Evolutionary conservation across 1,139 yeast genomes (phyloP).

Genomic region (Pichia sp.): DNA sequence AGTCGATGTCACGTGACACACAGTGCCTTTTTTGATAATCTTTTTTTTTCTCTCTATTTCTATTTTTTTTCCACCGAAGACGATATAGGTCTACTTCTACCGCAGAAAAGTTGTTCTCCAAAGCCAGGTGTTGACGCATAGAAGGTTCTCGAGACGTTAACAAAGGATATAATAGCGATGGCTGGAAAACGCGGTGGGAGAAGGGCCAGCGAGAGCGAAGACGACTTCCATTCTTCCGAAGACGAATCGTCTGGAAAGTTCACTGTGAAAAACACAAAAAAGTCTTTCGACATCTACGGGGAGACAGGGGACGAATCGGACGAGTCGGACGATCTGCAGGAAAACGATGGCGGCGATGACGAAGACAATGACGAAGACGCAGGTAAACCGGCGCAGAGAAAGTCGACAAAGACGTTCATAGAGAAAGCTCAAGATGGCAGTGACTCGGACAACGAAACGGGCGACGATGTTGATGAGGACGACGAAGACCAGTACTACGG

Average conservation of each 20-base stretch:
- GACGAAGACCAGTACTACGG: constrained; percentile 18
- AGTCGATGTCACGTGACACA: too few relatives aligned
- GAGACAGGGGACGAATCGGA: constrained; percentile 9
- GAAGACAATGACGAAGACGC: constrained; percentile 5
- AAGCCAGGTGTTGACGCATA: not conserved
- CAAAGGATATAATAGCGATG: not conserved
- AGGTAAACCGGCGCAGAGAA: constrained; percentile 4
- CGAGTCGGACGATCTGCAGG: constrained; percentile 15
- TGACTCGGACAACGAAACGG: not conserved
- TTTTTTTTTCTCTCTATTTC: too few relatives aligned
- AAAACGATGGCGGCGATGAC: not conserved
- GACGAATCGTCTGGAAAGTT: constrained; percentile 9
- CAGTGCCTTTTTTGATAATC: too few relatives aligned
- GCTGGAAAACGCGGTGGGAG: not conserved
- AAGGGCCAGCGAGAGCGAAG: constrained; percentile 6
- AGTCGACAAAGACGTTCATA: constrained; percentile 7
- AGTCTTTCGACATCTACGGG: constrained; percentile 7
- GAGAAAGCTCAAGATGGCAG: constrained; percentile 7
- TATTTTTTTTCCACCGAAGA: too few relatives aligned
- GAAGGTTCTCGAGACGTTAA: too few relatives aligned
- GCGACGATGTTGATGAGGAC: constrained; percentile 16
- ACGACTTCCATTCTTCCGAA: constrained; percentile 13
- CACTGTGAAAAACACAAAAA: constrained; percentile 3
- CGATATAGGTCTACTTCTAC: too few relatives aligned
- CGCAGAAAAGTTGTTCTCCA: too few relatives aligned